Evolutionary conservation across 2,329 filamentous ascomycete genomes (phyloP).

Genomic region (Phoma sp.): DNA sequence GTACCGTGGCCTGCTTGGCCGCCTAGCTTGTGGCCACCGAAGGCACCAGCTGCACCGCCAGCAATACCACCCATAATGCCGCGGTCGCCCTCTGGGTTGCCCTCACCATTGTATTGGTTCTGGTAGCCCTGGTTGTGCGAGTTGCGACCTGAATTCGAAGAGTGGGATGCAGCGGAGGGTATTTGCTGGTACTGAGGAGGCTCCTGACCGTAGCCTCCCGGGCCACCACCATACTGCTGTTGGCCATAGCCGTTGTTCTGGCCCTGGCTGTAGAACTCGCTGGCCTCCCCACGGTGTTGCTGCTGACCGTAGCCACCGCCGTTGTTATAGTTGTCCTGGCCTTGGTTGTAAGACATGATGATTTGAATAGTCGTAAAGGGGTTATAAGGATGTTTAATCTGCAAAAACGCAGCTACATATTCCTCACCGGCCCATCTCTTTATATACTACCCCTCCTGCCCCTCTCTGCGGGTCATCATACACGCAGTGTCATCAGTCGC

Average conservation of each 20-base stretch:
- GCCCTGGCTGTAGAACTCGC: slow-evolving; percentile 23
- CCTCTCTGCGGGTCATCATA: slow-evolving; percentile 10
- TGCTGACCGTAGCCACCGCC: slow-evolving; percentile 21
- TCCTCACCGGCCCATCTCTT: neutral
- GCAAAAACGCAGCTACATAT: slow-evolving; percentile 1
- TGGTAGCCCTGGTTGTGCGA: slow-evolving; percentile 33
- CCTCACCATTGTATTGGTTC: slow-evolving; percentile 30
- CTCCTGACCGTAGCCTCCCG: slow-evolving; percentile 24
- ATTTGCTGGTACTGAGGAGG: slow-evolving; percentile 36
- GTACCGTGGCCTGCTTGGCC: slow-evolving; percentile 35
- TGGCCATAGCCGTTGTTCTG: slow-evolving; percentile 20
- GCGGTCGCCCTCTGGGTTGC: slow-evolving; percentile 34
- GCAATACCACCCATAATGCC: slow-evolving; percentile 38
- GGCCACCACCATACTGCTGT: slow-evolving; percentile 21
- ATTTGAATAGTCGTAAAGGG: neutral
- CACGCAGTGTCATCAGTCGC: slow-evolving; percentile 8
- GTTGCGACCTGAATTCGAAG: slow-evolving; percentile 32
- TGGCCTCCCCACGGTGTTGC: slow-evolving; percentile 18
- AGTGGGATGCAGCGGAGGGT: slow-evolving; percentile 28
- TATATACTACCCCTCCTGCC: slow-evolving; percentile 12
- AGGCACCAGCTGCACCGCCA: slow-evolving; percentile 37
- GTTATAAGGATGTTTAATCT: neutral
- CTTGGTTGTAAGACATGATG: slow-evolving; percentile 17
- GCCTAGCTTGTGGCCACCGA: slow-evolving; percentile 35
- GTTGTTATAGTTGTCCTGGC: slow-evolving; percentile 16